Percentiles rank a stretch among this genome's conserved stretches.
phyloP scores from a whole-genome alignment of 345 rosid species.

The Luvunga scandens region DNA sequence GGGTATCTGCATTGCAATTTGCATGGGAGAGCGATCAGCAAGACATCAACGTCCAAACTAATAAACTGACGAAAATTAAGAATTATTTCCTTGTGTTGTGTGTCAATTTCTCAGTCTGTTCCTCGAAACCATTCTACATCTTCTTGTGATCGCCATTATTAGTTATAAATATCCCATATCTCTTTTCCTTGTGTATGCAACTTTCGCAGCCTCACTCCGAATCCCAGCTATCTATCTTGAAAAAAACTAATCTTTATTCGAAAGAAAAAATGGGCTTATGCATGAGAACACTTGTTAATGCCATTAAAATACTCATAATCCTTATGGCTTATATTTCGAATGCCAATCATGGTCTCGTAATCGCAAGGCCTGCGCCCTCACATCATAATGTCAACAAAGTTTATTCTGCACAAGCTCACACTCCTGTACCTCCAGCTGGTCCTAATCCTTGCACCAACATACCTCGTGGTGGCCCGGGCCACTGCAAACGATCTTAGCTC shows the following conservation, averaged over 20 bases:
- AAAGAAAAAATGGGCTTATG: background rate
- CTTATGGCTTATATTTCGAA: background rate
- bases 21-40: no score
- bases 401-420: background rate
- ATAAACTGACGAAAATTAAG: no score
- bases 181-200: no score
- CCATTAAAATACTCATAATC: background rate
- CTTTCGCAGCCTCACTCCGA: no score
- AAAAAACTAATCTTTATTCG: no score
- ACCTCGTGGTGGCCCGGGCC: background rate
- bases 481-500: background rate
- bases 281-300: background rate
- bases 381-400: no score
- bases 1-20: no score
- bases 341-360: background rate
- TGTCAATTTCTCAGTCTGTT: background rate
- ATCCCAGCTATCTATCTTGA: no score
- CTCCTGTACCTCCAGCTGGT: constrained; percentile 7
- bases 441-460: constrained; percentile 7
- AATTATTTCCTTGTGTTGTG: no score
- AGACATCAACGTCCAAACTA: no score
- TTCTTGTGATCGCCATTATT: background rate
- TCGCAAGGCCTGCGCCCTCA: background rate
- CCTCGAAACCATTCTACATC: background rate
- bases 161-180: no score